These are phyloP conservation scores for Penicillium tannophilum DNA, from an alignment of 495 filamentous ascomycete species.

Conservation along the genomic window DNA sequence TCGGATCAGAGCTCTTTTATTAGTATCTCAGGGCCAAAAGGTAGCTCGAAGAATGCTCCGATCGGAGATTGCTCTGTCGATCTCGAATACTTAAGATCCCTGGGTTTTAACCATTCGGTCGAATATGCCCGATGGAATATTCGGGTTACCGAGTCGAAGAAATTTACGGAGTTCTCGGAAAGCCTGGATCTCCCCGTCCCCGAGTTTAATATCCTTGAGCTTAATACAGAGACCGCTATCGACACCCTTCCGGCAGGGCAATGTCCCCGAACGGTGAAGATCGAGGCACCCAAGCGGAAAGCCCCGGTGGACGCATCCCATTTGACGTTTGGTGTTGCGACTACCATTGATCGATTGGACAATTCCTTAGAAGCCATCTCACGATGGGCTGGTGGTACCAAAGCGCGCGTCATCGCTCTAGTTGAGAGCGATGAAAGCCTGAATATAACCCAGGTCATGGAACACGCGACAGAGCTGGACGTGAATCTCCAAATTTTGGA, in stretches of 20 bases:
- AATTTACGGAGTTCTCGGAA: slow-evolving; percentile 8
- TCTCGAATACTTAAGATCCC: background rate
- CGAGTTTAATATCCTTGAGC: background rate
- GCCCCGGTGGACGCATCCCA: slow-evolving; percentile 35
- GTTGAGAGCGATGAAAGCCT: slow-evolving; percentile 20
- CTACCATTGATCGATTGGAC: slow-evolving; percentile 47
- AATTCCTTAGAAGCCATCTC: slow-evolving; percentile 45
- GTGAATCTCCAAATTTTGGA: slow-evolving; percentile 47
- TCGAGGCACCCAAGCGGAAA: slow-evolving; percentile 22
- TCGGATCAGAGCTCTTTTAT: background rate
- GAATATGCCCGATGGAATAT: slow-evolving; percentile 17
- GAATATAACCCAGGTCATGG: background rate
- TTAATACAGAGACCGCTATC: background rate
- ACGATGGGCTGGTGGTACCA: slow-evolving; percentile 53
- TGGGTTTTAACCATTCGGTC: background rate
- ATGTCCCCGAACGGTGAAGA: slow-evolving; percentile 8
- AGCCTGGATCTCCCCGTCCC: background rate
- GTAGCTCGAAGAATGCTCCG: background rate
- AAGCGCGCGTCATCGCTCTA: slow-evolving; percentile 45
- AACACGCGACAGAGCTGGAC: slow-evolving; percentile 20
- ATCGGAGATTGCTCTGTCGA: background rate
- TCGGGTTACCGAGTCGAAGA: slow-evolving; percentile 2
- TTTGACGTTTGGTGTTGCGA: slow-evolving; percentile 53
- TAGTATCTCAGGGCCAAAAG: background rate
- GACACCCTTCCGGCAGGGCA: background rate